Evolutionary conservation across 495 filamentous ascomycete genomes (phyloP).

Genomic region (Hypomontagnella monticulosa): DNA sequence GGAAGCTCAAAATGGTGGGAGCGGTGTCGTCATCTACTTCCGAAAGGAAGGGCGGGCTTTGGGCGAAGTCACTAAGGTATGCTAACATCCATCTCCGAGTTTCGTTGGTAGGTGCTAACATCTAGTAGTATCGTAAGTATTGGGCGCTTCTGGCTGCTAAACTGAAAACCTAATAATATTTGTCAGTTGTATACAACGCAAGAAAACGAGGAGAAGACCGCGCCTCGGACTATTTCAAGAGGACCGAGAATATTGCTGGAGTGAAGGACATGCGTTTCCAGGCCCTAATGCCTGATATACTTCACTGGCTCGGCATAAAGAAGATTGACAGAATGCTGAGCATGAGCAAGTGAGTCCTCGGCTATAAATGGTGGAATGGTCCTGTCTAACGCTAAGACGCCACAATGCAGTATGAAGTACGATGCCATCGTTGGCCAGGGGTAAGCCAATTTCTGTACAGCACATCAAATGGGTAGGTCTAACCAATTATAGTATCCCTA

Average conservation of each 20-base stretch:
- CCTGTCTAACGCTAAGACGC: conserved; percentile 29
- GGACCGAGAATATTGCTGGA: conserved; percentile 96
- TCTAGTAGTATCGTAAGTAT: conserved; percentile 58
- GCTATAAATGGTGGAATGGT: conserved; percentile 13
- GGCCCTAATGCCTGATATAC: conserved; percentile 97
- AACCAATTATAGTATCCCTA: conserved; percentile 72
- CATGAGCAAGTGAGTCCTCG: conserved; percentile 85
- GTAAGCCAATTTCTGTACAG: conserved; percentile 51
- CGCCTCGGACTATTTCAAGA: conserved; percentile 96
- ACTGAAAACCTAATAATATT: conserved; percentile 45
- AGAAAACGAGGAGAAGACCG: conserved; percentile 85
- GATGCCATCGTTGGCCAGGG: conserved; percentile 97
- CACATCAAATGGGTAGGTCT: conserved; percentile 27
- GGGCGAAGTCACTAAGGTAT: conserved; percentile 95
- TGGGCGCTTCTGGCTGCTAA: not conserved
- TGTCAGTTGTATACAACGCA: conserved; percentile 89
- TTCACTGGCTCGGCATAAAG: conserved; percentile 98
- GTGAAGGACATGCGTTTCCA: conserved; percentile 99
- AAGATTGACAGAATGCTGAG: conserved; percentile 99
- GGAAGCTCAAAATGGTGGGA: conserved; percentile 93
- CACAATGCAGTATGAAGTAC: conserved; percentile 83
- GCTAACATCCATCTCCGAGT: conserved; percentile 21
- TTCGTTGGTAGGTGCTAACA: conserved; percentile 28
- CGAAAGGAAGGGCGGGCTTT: conserved; percentile 95
- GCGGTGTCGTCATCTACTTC: conserved; percentile 98